These are phyloP conservation scores for Aspergillus fumigatus DNA, from an alignment of 2,329 filamentous ascomycete species.

Conservation along the genomic window DNA sequence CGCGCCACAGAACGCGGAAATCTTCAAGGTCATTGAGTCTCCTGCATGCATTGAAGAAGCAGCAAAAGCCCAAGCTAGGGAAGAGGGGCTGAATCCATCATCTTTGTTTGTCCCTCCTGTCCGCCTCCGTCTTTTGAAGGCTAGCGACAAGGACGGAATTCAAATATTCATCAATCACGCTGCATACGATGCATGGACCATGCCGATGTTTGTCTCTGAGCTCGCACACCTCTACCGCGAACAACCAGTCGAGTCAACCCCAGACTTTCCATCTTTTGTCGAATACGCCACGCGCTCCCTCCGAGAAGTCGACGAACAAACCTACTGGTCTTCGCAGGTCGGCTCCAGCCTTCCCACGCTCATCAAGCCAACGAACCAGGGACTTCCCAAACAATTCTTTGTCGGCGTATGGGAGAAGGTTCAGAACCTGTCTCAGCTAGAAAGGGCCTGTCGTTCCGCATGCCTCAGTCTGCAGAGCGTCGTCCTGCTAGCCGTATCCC, in stretches of 20 bases:
- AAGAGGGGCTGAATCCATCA: constrained; percentile 23
- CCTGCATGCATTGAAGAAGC: constrained; percentile 8
- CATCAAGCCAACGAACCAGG: constrained; percentile 6
- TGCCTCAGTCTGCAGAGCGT: constrained; percentile 24
- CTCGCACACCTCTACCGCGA: constrained; percentile 24
- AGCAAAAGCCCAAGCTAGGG: constrained; percentile 16
- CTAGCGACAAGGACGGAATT: constrained; percentile 24
- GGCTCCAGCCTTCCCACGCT: constrained; percentile 14
- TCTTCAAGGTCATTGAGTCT: constrained; percentile 21
- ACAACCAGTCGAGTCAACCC: constrained; percentile 7
- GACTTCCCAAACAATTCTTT: constrained; percentile 15
- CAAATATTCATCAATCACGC: constrained; percentile 32
- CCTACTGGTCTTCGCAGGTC: constrained; percentile 23
- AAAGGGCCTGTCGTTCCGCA: constrained; percentile 14
- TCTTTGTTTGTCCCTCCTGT: constrained; percentile 28
- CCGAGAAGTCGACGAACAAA: constrained; percentile 9
- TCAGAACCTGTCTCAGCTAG: constrained; percentile 19
- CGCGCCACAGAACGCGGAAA: constrained; percentile 7
- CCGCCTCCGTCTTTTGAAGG: constrained; percentile 25
- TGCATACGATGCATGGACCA: constrained; percentile 35
- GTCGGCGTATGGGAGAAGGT: constrained; percentile 20
- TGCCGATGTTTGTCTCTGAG: constrained; percentile 29
- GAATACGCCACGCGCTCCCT: constrained; percentile 19
- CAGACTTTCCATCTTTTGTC: constrained; percentile 22
- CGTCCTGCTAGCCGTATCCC: constrained; percentile 26